Evolutionary conservation across 495 filamentous ascomycete genomes (phyloP), one percentile per base, ranked within the genome.

Genomic region (Aspergillus egyptiacus): DNA sequence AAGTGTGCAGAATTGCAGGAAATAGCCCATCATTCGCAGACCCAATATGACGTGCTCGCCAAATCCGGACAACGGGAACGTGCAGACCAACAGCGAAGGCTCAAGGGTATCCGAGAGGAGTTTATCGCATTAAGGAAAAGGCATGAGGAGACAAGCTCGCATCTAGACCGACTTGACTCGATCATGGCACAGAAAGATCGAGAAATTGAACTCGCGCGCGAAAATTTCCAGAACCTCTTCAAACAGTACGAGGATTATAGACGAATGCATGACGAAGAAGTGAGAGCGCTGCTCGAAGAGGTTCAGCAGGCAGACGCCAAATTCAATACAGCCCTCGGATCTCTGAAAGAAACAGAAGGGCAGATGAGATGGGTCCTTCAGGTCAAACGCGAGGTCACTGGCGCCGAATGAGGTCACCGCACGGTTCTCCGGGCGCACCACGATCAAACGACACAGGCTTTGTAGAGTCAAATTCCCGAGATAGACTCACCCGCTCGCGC

Each of bases 31-130:
- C 62, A 73, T 54, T 62, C 73, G 15, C 66, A 65, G 6, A 75
- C 71, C 11, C 78, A 87, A 48, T 90, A 91, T 57, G 85, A 90
- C 15, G 79, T 84, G 4, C 75, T 93, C 34, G 73, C 77, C 23
- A 77, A 74, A 25, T 74, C 84, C 51, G 70, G 80, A 40, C 69
- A 73, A 44, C 76, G 71, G 39, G 75, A 89, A 53, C 69, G 76
- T 44, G 61, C 61, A 8, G 75, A 83, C 28, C 49, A 80, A 18
- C 55, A 66, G 20, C 58, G 51, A 30, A 63, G 59, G 20, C 55
- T 74, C 27, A 67, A 68, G 30, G 52, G 41, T 0, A 59, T 70
- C 27, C 54, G 53, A 14, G 48, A 60, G 5, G 61, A 72, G 28
- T 46, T 69, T 5, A 18, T 56, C 24, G 53, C 58, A 4, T 54